Conservation (phyloP, 345 rosid species). For the Heritiera fomes region DNA sequence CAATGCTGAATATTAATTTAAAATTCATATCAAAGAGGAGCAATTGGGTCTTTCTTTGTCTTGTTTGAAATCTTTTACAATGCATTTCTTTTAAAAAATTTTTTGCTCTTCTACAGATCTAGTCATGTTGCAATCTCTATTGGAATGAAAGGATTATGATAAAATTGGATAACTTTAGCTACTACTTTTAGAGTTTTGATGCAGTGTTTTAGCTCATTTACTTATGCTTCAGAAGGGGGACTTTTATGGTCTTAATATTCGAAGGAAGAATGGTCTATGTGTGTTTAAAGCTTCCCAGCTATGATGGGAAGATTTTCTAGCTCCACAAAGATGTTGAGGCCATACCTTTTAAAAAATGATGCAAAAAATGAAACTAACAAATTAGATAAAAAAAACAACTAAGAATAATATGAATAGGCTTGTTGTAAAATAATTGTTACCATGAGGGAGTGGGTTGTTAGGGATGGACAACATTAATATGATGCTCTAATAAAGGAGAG, state of each 20-base stretch:
- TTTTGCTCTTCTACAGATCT: background rate
- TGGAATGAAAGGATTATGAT: background rate
- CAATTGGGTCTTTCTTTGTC: background rate
- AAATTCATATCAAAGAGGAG: background rate
- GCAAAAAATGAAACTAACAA: background rate
- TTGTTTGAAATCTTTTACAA: background rate
- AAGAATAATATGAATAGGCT: background rate
- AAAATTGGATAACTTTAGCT: background rate
- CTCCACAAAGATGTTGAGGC: background rate
- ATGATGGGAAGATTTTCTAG: background rate
- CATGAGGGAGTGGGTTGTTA: background rate
- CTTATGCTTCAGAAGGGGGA: background rate
- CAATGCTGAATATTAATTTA: no score
- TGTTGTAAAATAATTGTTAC: constrained; percentile 1
- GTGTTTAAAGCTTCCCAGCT: background rate
- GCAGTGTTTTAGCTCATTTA: background rate
- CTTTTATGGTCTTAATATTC: background rate
- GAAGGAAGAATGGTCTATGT: background rate
- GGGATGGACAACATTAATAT: background rate
- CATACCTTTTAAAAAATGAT: background rate
- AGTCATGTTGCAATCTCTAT: background rate
- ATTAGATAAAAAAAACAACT: background rate
- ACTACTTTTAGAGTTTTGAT: background rate
- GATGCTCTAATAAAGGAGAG: background rate
- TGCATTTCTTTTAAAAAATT: background rate